phyloP scores from a whole-genome alignment of 2,329 filamentous ascomycete species.

The Curvularia sp. region DNA sequence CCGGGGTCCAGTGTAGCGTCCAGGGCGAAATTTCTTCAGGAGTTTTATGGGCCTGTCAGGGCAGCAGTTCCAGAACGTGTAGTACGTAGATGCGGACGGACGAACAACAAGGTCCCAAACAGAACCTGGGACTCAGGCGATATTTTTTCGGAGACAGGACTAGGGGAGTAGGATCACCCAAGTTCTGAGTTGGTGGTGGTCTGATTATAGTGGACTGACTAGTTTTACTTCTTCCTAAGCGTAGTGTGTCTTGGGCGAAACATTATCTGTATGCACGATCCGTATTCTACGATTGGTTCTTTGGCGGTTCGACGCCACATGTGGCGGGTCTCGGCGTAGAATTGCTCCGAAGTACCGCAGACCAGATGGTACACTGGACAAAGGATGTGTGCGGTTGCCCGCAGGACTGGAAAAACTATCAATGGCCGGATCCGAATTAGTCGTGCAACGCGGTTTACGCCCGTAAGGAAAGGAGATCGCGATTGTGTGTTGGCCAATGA shows the following conservation, averaged over 20 bases:
- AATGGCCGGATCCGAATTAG: conserved; percentile 13
- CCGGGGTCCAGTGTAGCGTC: not conserved
- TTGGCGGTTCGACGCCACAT: not conserved
- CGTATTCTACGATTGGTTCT: conserved; percentile 1
- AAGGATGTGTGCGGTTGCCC: not conserved
- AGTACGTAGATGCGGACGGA: not conserved
- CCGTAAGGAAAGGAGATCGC: conserved; percentile 2
- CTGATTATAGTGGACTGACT: not conserved
- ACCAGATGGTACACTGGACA: not conserved
- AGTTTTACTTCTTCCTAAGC: not conserved
- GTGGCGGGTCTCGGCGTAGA: not conserved
- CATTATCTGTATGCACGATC: not conserved
- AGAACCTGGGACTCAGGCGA: not conserved
- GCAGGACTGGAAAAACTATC: conserved; percentile 10
- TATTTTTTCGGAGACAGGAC: not conserved
- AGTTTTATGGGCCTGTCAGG: not conserved
- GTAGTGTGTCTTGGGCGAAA: not conserved
- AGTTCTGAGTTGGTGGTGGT: not conserved
- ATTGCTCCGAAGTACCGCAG: not conserved
- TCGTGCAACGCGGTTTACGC: not conserved
- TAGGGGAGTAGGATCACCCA: not conserved
- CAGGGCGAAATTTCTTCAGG: not conserved
- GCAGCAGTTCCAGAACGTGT: conserved; percentile 1
- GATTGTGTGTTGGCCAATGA: not conserved
- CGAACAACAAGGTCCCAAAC: not conserved